These are phyloP conservation scores for Ochromonadaceae sp. DNA, from an alignment of 352 stramenopile genomes.

Conservation along the genomic window DNA sequence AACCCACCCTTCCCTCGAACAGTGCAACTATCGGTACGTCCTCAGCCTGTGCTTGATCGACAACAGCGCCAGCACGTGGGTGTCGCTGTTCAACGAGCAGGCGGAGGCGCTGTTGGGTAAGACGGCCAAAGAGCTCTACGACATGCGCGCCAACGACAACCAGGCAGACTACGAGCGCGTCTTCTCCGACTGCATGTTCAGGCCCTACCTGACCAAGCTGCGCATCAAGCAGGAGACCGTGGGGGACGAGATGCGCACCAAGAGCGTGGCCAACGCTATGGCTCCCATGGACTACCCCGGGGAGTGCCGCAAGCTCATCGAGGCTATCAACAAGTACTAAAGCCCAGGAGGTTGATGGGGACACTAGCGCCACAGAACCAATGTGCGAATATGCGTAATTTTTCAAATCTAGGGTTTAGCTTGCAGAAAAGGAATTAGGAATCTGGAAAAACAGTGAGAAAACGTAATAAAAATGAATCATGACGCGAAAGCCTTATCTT, in stretches of 20 bases:
- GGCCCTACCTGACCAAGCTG: conserved; percentile 52
- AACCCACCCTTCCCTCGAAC: too few species aligned
- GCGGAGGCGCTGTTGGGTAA: conserved; percentile 64
- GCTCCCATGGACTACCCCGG: conserved; percentile 75
- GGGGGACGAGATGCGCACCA: conserved; percentile 83
- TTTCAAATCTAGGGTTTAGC: too few species aligned
- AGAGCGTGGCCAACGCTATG: conserved; percentile 71
- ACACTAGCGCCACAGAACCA: too few species aligned
- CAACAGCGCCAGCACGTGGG: conserved; percentile 78
- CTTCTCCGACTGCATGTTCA: conserved; percentile 81
- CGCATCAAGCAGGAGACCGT: conserved; percentile 88
- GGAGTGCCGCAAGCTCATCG: conserved; percentile 76
- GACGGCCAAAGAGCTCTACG: conserved; percentile 74
- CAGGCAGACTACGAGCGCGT: conserved; percentile 66
- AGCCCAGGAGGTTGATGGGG: too few species aligned
- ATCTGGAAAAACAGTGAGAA: too few species aligned
- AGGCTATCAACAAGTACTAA: conserved; percentile 53
- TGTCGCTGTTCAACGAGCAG: conserved; percentile 91
- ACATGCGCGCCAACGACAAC: conserved; percentile 47
- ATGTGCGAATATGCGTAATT: too few species aligned
- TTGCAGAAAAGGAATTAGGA: too few species aligned
- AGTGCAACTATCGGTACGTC: conserved; percentile 86
- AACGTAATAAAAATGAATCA: too few species aligned
- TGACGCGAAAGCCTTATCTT: too few species aligned
- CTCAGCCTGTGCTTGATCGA: conserved; percentile 79